These are phyloP conservation scores for Dactylellina drechsleri DNA, from an alignment of 2,329 filamentous ascomycete species.

Conservation along the genomic window DNA sequence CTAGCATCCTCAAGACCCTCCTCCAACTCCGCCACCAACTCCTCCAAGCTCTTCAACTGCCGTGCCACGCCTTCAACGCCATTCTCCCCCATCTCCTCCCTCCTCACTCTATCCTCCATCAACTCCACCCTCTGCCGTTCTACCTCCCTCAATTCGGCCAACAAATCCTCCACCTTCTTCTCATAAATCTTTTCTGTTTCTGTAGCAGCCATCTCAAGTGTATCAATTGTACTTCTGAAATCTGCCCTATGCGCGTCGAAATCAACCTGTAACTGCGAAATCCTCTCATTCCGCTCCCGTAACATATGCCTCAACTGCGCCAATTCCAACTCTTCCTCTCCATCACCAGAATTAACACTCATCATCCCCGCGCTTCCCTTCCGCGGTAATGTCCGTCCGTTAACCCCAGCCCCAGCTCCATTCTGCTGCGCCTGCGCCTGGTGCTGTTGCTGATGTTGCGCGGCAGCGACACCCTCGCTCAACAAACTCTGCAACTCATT, in stretches of 20 bases:
- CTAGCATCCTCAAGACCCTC: conserved; percentile 95
- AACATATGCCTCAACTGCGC: conserved; percentile 81
- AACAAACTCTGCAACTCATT: conserved; percentile 80
- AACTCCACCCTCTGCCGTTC: conserved; percentile 81
- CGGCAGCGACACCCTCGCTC: conserved; percentile 62
- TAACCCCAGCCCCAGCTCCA: conserved; percentile 29
- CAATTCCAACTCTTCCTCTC: conserved; percentile 68
- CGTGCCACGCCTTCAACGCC: conserved; percentile 83
- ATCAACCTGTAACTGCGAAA: conserved; percentile 88
- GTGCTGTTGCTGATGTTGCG: conserved; percentile 62
- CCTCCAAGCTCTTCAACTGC: conserved; percentile 94
- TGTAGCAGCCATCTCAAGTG: conserved; percentile 90
- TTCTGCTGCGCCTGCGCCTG: conserved; percentile 60
- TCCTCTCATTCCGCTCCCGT: conserved; percentile 96
- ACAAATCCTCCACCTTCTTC: conserved; percentile 84
- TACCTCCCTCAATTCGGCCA: conserved; percentile 83
- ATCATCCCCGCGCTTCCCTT: conserved; percentile 29
- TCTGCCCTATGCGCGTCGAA: conserved; percentile 95
- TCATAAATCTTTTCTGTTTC: conserved; percentile 98
- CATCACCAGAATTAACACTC: conserved; percentile 67
- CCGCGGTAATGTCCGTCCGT: conserved; percentile 11
- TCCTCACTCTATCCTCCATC: conserved; percentile 33
- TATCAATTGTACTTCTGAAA: conserved; percentile 96
- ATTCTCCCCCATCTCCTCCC: conserved; percentile 34
- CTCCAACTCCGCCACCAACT: conserved; percentile 94